Evolutionary conservation across 495 filamentous ascomycete genomes (phyloP).

Genomic region (Penicillium bialowiezense): DNA sequence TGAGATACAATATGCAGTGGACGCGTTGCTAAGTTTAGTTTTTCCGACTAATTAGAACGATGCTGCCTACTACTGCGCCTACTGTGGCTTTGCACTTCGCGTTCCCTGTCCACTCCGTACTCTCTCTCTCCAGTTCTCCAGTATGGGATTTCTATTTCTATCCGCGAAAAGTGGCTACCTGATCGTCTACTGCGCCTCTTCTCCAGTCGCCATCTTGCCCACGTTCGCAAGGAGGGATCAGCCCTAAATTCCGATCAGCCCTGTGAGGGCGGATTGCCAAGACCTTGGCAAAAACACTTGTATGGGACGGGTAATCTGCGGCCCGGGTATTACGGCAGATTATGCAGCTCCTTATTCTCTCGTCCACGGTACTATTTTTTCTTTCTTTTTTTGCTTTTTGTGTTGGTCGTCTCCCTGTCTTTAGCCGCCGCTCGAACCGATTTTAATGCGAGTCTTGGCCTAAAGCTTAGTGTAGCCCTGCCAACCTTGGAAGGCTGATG

Average conservation of each 20-base stretch:
- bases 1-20: no score
- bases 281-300: conserved; percentile 15
- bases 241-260: conserved; percentile 15
- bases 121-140: no score
- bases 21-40: conserved; percentile 16
- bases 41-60: conserved; percentile 14
- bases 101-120: background rate
- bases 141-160: background rate
- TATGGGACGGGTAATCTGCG: background rate
- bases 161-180: background rate
- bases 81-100: background rate
- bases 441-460: no score
- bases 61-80: conserved; percentile 18
- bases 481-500: no score
- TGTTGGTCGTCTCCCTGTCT: no score
- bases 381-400: no score
- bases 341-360: no score
- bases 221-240: background rate
- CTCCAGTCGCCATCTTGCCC: background rate
- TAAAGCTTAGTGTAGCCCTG: no score
- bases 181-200: background rate
- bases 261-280: conserved; percentile 18
- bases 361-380: no score
- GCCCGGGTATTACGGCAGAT: no score
- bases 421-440: no score